Evolutionary conservation across 2,329 filamentous ascomycete genomes (phyloP).

Genomic region (Fusarium sp.): DNA sequence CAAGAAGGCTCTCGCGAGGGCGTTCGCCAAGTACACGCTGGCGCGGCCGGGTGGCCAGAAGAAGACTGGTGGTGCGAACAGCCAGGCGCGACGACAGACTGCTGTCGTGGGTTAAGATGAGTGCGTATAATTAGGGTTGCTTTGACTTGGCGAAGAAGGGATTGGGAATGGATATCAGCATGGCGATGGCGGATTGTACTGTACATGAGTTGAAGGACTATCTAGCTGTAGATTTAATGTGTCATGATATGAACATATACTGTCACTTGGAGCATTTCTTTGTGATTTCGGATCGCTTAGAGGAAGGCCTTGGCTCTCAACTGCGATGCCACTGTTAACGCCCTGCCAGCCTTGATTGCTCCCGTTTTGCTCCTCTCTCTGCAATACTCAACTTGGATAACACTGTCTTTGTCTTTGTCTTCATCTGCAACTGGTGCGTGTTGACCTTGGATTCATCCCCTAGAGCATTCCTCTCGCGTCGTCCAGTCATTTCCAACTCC

Average conservation of each 20-base stretch:
- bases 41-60: slow-evolving; percentile 58
- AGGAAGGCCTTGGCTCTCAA: too few species aligned
- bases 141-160: slow-evolving; percentile 29
- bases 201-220: slow-evolving; percentile 13
- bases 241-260: slow-evolving; percentile 21
- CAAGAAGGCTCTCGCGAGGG: slow-evolving; percentile 93
- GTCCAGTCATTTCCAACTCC: too few species aligned
- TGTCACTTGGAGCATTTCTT: not conserved
- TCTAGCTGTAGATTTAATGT: slow-evolving; percentile 35
- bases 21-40: slow-evolving; percentile 93
- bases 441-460: too few species aligned
- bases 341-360: too few species aligned
- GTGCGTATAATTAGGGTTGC: slow-evolving; percentile 1
- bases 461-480: too few species aligned
- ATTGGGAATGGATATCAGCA: slow-evolving; percentile 23
- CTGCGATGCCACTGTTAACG: too few species aligned
- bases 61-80: slow-evolving; percentile 34
- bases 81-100: slow-evolving; percentile 45
- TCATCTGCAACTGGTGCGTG: too few species aligned
- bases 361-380: too few species aligned
- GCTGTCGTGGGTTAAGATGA: slow-evolving; percentile 45
- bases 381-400: too few species aligned
- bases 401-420: too few species aligned
- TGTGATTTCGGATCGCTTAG: too few species aligned
- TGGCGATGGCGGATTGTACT: slow-evolving; percentile 32